phyloP scores from a whole-genome alignment of 1,139 yeast genomes.

The Cylindricascospora bacillispora region DNA sequence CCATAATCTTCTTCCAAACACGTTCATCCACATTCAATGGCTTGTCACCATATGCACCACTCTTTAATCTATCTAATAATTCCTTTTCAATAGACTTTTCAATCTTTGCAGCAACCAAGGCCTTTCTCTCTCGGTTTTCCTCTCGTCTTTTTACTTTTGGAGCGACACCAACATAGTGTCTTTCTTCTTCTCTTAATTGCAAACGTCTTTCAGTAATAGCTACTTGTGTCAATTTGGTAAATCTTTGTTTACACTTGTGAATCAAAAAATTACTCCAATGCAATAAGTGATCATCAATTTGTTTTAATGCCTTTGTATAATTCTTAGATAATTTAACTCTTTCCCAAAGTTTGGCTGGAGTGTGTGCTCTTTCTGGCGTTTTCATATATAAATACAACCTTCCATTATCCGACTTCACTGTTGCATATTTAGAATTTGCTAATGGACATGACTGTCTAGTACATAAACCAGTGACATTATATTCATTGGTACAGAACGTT shows the following conservation, averaged over 20 bases:
- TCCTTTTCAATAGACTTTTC: slow-evolving; percentile 96
- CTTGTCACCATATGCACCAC: slow-evolving; percentile 97
- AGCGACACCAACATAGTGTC: slow-evolving; percentile 83
- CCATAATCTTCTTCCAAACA: slow-evolving; percentile 89
- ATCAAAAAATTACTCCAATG: slow-evolving; percentile 90
- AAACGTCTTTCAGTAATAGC: slow-evolving; percentile 92
- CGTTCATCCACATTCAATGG: slow-evolving; percentile 93
- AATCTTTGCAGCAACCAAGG: slow-evolving; percentile 89
- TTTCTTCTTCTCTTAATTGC: slow-evolving; percentile 82
- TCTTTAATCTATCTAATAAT: slow-evolving; percentile 80
- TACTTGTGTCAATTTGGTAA: slow-evolving; percentile 88
- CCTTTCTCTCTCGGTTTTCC: slow-evolving; percentile 88
- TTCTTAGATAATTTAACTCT: slow-evolving; percentile 80
- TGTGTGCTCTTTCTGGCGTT: slow-evolving; percentile 94
- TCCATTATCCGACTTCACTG: slow-evolving; percentile 83
- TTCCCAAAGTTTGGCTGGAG: slow-evolving; percentile 91
- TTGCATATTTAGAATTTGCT: slow-evolving; percentile 92
- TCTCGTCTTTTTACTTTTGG: slow-evolving; percentile 93
- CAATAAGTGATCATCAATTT: slow-evolving; percentile 71
- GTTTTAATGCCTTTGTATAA: slow-evolving; percentile 74
- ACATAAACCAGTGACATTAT: slow-evolving; percentile 84
- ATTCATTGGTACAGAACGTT: slow-evolving; percentile 77
- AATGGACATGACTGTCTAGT: slow-evolving; percentile 88
- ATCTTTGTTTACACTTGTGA: slow-evolving; percentile 90
- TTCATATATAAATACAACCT: slow-evolving; percentile 85